Conservation (phyloP, 2,329 filamentous ascomycete genomes). For the Aspergillus sp. region DNA sequence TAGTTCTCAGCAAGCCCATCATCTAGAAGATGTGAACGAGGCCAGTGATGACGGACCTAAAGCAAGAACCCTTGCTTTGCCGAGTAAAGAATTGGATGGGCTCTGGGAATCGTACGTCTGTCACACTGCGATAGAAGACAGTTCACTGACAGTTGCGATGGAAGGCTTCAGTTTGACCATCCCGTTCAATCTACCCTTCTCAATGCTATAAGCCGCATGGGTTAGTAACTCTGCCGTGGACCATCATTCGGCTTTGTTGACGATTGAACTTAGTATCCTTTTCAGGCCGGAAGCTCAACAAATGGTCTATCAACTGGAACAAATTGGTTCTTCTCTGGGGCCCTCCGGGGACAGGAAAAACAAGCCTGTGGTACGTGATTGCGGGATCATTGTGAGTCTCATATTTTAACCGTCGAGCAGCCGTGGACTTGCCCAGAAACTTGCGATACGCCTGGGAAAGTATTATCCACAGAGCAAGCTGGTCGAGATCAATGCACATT, state of each 20-base stretch:
- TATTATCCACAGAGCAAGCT: conserved; percentile 34
- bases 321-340: conserved; percentile 73
- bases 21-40: conserved; percentile 8
- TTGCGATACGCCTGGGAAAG: conserved; percentile 40
- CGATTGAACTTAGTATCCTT: conserved; percentile 16
- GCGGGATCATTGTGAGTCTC: too few species aligned
- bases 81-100: conserved; percentile 32
- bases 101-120: conserved; percentile 37
- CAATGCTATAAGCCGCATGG: conserved; percentile 33
- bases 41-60: conserved; percentile 20
- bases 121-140: not conserved
- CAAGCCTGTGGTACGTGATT: conserved; percentile 30
- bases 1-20: conserved; percentile 13
- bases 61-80: conserved; percentile 28
- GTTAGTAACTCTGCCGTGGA: conserved; percentile 9
- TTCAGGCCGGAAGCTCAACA: conserved; percentile 28
- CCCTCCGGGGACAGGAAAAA: conserved; percentile 91
- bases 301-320: conserved; percentile 38
- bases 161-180: conserved; percentile 37
- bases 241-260: not conserved
- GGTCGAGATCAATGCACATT: conserved; percentile 41
- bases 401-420: conserved; percentile 7
- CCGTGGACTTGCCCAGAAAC: conserved; percentile 42
- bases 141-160: not conserved
- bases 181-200: conserved; percentile 36